Conservation (phyloP, 306 rosid species). For the Pyrus pyrifolia region DNA sequence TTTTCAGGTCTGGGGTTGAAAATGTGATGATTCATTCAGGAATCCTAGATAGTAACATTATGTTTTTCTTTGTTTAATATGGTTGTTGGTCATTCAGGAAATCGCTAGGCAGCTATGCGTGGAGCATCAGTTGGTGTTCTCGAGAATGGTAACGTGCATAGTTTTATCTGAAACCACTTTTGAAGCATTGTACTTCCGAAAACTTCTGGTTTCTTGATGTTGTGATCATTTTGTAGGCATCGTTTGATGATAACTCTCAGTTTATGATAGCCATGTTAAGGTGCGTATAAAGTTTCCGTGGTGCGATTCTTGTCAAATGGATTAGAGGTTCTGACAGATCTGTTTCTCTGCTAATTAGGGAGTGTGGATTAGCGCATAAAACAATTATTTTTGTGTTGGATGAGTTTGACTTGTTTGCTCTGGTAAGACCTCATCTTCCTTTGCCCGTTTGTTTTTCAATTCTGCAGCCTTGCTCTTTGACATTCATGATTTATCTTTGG, state of each 20-base stretch:
- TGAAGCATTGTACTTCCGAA: slow-evolving; percentile 1
- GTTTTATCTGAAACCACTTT: neutral
- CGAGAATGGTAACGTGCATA: slow-evolving; percentile 62
- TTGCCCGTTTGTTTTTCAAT: slow-evolving; percentile 7
- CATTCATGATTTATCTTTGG: neutral
- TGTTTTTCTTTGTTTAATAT: slow-evolving; percentile 18
- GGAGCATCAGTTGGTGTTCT: slow-evolving; percentile 73
- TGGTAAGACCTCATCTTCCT: slow-evolving; percentile 43
- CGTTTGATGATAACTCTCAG: slow-evolving; percentile 87
- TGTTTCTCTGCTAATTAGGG: slow-evolving; percentile 50
- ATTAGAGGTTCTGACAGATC: slow-evolving; percentile 10
- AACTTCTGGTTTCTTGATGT: slow-evolving; percentile 17
- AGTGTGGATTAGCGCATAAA: slow-evolving; percentile 91
- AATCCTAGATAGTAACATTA: neutral
- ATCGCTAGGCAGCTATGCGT: slow-evolving; percentile 84
- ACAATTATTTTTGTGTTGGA: slow-evolving; percentile 73
- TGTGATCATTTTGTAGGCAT: slow-evolving; percentile 53
- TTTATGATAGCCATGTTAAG: slow-evolving; percentile 85
- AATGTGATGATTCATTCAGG: neutral
- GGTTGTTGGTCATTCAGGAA: slow-evolving; percentile 57
- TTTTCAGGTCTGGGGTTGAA: neutral
- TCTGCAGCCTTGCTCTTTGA: slow-evolving; percentile 16
- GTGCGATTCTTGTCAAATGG: neutral
- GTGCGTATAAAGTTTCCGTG: slow-evolving; percentile 37
- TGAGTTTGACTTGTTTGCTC: slow-evolving; percentile 94